Percentiles rank a stretch among this genome's conserved stretches.
Conservation (phyloP, 257 asterid genomes). For the Pogostemon cablin region DNA sequence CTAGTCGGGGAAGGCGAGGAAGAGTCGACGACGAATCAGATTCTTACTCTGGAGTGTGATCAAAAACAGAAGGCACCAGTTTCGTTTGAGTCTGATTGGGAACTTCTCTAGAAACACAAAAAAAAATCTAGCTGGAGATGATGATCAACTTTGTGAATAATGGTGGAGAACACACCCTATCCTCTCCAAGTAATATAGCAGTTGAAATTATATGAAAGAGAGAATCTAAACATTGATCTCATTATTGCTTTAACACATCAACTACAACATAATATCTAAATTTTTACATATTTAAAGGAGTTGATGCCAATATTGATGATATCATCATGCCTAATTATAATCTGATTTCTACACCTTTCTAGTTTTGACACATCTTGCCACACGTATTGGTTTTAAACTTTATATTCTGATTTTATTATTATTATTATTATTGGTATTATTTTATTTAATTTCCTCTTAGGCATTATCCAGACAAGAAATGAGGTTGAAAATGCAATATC, state of each 20-base stretch:
- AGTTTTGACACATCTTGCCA: no score
- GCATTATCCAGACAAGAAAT: no score
- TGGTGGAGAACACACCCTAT: slow-evolving; percentile 11
- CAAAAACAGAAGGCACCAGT: neutral
- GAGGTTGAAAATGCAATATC: no score
- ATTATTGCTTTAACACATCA: neutral
- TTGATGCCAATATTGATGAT: neutral
- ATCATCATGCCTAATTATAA: neutral
- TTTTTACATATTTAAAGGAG: neutral
- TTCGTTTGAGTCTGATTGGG: slow-evolving; percentile 50
- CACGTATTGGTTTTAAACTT: no score
- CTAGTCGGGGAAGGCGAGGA: slow-evolving; percentile 7
- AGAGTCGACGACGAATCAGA: neutral
- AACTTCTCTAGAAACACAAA: slow-evolving; percentile 37
- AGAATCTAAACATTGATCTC: neutral
- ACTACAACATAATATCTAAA: neutral
- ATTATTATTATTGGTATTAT: no score
- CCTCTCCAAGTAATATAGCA: slow-evolving; percentile 1
- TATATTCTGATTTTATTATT: no score
- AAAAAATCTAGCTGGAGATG: neutral
- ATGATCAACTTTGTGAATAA: slow-evolving; percentile 11
- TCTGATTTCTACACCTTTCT: neutral
- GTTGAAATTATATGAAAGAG: neutral
- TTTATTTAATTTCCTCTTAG: no score
- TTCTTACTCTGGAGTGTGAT: no score